Evolutionary conservation across 108 stramenopile genomes (phyloP).

Genomic region (Pseudonitzschia pungens): DNA sequence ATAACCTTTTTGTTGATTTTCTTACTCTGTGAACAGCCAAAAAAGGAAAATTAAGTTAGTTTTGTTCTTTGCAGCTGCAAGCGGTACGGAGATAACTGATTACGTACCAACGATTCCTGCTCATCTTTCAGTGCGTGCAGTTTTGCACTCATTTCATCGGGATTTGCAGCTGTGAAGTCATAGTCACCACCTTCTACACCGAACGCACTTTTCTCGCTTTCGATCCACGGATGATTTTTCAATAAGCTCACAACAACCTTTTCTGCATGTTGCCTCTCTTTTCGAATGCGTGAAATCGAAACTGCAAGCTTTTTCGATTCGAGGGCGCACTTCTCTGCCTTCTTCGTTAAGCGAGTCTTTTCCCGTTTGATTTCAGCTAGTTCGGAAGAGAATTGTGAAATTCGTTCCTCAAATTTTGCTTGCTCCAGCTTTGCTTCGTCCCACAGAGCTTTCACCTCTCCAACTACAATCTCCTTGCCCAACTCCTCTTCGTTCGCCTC

Average conservation of each 20-base stretch:
- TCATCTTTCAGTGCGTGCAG: conserved; percentile 77
- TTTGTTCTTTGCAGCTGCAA: background rate
- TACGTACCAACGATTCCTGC: conserved; percentile 70
- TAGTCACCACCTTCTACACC: conserved; percentile 95
- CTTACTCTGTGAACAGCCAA: conserved; percentile 52
- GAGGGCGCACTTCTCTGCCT: conserved; percentile 69
- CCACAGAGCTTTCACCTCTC: conserved; percentile 69
- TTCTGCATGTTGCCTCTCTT: conserved; percentile 73
- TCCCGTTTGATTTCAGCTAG: conserved; percentile 60
- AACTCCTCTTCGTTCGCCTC: conserved; percentile 65
- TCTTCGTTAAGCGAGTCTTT: conserved; percentile 53
- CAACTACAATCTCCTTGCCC: conserved; percentile 70
- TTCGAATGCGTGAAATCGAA: conserved; percentile 64
- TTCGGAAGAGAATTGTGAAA: conserved; percentile 76
- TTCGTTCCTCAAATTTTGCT: conserved; percentile 63
- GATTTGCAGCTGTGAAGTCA: conserved; percentile 85
- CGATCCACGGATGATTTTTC: conserved; percentile 94
- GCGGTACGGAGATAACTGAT: background rate
- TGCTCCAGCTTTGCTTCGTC: conserved; percentile 75
- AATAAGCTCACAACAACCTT: conserved; percentile 63
- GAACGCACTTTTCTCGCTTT: conserved; percentile 88
- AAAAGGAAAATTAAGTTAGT: background rate
- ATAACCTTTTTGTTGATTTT: conserved; percentile 99
- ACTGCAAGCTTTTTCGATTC: conserved; percentile 89
- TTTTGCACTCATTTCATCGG: conserved; percentile 60